Conservation (phyloP, 495 filamentous ascomycete species). For the Neurospora terricola region DNA sequence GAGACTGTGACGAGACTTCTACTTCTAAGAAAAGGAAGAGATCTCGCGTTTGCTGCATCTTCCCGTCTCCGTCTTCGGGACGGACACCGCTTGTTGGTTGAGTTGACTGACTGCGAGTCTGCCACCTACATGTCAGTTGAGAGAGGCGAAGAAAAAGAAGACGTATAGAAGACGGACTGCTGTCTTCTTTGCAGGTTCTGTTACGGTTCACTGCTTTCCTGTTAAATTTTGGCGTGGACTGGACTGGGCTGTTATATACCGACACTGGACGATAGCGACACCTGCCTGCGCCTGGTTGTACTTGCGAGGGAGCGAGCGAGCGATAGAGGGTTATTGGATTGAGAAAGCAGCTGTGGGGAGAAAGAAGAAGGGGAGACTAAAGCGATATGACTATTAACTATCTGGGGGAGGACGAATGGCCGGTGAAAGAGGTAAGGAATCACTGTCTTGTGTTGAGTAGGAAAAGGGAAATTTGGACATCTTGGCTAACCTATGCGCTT, state of each 20-base stretch:
- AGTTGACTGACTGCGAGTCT: no score
- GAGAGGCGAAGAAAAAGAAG: no score
- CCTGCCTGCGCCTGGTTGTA: no score
- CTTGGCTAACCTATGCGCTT: no score
- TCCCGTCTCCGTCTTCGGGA: background rate
- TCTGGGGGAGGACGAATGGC: conserved; percentile 34
- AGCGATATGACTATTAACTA: conserved; percentile 13
- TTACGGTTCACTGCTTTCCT: no score
- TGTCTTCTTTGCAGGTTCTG: no score
- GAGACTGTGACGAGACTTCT: background rate
- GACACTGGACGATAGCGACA: background rate
- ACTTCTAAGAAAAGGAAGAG: background rate
- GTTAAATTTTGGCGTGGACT: no score
- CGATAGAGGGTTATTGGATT: background rate
- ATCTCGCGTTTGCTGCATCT: background rate
- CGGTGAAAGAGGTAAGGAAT: conserved; percentile 54
- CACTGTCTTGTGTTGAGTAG: no score
- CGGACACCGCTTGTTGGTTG: background rate
- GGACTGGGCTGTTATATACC: background rate
- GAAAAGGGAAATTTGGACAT: no score
- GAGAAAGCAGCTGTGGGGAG: background rate
- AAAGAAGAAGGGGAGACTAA: conserved; percentile 22
- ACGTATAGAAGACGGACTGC: no score
- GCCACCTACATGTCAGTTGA: no score
- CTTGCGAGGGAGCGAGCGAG: no score